Evolutionary conservation across 352 stramenopile species (phyloP), one percentile per base, ranked within the genome.

Genomic region (Globisporangium spinosum): DNA sequence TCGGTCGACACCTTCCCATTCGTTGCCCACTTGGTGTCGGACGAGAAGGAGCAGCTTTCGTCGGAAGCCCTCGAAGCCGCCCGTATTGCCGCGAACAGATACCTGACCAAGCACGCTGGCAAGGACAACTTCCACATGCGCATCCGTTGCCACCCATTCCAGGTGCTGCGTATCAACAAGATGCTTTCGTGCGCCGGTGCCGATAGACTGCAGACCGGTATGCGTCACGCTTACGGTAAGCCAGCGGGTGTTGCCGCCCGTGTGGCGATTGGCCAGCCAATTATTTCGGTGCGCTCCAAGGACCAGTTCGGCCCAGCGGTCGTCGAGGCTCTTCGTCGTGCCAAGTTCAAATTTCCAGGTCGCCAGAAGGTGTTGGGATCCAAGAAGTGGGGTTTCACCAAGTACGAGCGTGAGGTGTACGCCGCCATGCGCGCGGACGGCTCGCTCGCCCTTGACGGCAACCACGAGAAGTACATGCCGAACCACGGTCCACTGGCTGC

Each of bases 261-360:
- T 82, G 97, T 99, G 64, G 85, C 93, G 72, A 99, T 99, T 74
- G 98, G 98, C 71, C 97, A 99, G 89, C 91, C 98, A 61, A 95
- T 99, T 76, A 97, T 99, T 64, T 98, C 86, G 70, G 96, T 99
- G 56, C 91, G 98, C 69, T 94, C 90, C 68, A 99, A 99, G 88
- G 98, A 99, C 83, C 82, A 85, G 58, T 93, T 97, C 73, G 90
- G 94, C 69, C 77, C 88, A 6, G 88, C 96, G 62, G 96, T 98
- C 68, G 93, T 99, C 54, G 97, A 99, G 82, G 97, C 97, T 27
- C 94, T 99, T 72, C 96, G 97, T 88, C 96, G 98, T 86, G 97
- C 97, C 76, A 99, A 99, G 90, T 99, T 99, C 85, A 99, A 99
- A 93, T 99, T 99, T 84, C 97, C 98, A 43, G 98, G 98, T 77